Evolutionary conservation across 75 land plant genomes (phyloP).

Genomic region (Cryptomeria japonica): DNA sequence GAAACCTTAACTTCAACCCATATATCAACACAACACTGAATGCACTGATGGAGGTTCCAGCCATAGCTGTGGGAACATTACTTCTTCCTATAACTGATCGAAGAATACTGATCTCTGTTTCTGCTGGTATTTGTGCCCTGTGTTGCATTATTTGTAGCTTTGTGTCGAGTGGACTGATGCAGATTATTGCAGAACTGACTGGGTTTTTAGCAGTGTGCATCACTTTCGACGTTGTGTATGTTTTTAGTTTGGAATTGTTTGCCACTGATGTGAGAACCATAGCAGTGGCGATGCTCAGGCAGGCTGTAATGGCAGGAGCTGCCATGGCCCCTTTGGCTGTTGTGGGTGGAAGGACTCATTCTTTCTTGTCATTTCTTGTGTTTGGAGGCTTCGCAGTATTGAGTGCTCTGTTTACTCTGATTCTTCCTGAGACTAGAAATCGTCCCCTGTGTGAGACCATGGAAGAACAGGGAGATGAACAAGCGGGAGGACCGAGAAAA

Average conservation of each 20-base stretch:
- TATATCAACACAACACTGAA: conserved; percentile 53
- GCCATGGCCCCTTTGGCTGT: conserved; percentile 25
- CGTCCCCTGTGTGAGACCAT: conserved; percentile 35
- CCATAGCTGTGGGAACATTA: conserved; percentile 30
- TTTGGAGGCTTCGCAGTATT: conserved; percentile 33
- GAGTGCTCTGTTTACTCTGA: conserved; percentile 28
- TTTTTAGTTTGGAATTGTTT: conserved; percentile 51
- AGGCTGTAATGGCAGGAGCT: conserved; percentile 43
- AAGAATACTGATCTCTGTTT: conserved; percentile 17
- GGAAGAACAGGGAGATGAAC: conserved; percentile 35
- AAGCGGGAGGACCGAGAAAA: background rate
- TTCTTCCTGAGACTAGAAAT: conserved; percentile 58
- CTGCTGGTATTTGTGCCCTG: conserved; percentile 17
- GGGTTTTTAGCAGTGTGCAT: conserved; percentile 48
- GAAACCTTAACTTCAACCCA: conserved; percentile 35
- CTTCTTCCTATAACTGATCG: conserved; percentile 30
- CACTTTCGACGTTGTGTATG: conserved; percentile 29
- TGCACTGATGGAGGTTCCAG: conserved; percentile 56
- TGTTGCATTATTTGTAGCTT: conserved; percentile 25
- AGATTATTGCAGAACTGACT: conserved; percentile 28
- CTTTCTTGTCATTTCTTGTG: conserved; percentile 22
- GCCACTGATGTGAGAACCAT: conserved; percentile 64
- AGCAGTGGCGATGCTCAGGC: conserved; percentile 53
- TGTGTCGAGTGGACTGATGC: background rate
- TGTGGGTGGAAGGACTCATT: conserved; percentile 30